Percentiles rank a stretch among this genome's conserved stretches.
These are phyloP conservation scores for Ustilago sp. DNA, from an alignment of 1,284 basidiomycete species.

Conservation along the genomic window DNA sequence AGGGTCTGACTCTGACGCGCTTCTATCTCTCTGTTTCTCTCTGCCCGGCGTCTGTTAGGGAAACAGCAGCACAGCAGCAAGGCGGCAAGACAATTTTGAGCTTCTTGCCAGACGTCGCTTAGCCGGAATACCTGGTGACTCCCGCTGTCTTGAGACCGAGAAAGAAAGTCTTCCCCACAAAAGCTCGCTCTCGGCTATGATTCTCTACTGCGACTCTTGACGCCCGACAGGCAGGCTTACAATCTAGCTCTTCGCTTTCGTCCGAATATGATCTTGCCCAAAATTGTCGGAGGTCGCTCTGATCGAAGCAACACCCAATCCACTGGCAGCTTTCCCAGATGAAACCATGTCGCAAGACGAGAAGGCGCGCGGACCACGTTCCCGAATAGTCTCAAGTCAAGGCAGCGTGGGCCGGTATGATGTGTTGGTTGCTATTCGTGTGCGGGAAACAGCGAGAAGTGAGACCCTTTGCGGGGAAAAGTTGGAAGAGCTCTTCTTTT, in stretches of 20 bases:
- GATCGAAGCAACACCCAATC: no score
- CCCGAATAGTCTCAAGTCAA: neutral
- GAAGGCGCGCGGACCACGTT: slow-evolving; percentile 15
- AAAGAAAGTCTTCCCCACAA: neutral
- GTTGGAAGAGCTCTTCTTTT: neutral
- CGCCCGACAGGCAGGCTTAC: no score
- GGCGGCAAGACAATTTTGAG: neutral
- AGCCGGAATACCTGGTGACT: slow-evolving; percentile 44
- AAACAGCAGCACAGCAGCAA: neutral
- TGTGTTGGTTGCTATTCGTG: neutral
- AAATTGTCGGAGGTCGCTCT: no score
- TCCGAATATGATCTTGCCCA: no score
- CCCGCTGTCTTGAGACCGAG: neutral
- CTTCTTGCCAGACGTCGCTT: slow-evolving; percentile 11
- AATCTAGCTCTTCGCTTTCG: no score
- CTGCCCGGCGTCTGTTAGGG: neutral
- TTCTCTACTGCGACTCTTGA: neutral
- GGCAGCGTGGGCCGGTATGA: no score
- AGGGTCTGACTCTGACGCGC: slow-evolving; percentile 4
- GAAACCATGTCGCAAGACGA: neutral
- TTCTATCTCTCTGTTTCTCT: neutral
- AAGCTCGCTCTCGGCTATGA: neutral
- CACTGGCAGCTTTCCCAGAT: no score
- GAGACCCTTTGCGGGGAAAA: slow-evolving; percentile 27
- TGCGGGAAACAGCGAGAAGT: neutral